phyloP scores from a whole-genome alignment of 805 yeast species.

The Saccharomycopsis synnaedendra region DNA sequence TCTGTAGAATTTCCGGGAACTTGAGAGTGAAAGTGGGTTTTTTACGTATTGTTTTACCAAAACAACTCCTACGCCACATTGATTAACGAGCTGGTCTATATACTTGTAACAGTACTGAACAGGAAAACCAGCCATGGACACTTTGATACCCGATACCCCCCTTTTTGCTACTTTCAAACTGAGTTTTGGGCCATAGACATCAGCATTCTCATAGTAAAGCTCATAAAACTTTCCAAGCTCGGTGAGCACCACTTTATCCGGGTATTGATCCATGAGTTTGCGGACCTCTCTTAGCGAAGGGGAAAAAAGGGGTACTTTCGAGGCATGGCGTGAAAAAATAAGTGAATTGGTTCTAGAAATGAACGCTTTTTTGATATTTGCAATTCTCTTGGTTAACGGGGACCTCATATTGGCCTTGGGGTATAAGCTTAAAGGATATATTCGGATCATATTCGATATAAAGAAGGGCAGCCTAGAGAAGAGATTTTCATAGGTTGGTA shows the following conservation, averaged over 20 bases:
- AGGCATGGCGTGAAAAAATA: no score
- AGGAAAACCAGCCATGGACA: constrained; percentile 93
- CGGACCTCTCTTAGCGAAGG: constrained; percentile 20
- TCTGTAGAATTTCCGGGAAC: constrained; percentile 38
- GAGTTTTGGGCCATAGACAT: constrained; percentile 53
- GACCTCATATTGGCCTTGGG: no score
- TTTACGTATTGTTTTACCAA: constrained; percentile 54
- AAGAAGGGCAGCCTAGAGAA: no score
- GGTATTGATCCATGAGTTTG: constrained; percentile 32
- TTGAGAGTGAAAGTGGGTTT: neutral
- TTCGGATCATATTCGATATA: no score
- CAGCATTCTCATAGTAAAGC: constrained; percentile 83
- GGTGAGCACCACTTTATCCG: constrained; percentile 50
- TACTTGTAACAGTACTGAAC: constrained; percentile 57
- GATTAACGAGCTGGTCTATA: constrained; percentile 61
- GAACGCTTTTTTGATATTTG: no score
- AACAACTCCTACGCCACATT: constrained; percentile 61
- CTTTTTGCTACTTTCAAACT: constrained; percentile 61
- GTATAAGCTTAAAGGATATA: no score
- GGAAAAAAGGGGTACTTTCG: neutral
- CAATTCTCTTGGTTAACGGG: no score
- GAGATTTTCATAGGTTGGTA: no score
- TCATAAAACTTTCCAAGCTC: constrained; percentile 87
- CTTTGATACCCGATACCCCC: constrained; percentile 29
- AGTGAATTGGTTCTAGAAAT: no score